Conservation (phyloP, 2,329 filamentous ascomycete genomes). For the Cladosporium oxysporum region DNA sequence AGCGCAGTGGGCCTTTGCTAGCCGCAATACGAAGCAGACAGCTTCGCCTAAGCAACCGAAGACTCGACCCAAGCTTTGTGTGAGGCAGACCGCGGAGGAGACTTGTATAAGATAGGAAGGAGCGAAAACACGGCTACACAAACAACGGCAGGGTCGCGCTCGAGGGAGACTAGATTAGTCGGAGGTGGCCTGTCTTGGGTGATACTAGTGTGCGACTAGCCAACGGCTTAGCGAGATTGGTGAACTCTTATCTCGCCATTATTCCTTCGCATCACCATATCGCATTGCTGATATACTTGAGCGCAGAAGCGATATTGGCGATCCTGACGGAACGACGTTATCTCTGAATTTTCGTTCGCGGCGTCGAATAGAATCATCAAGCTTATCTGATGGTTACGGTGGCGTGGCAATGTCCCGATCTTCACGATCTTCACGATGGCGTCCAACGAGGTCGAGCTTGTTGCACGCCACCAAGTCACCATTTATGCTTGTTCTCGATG, state of each 20-base stretch:
- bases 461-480: conserved; percentile 1
- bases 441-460: neutral
- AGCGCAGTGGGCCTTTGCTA: neutral
- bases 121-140: neutral
- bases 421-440: neutral
- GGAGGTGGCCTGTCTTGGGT: neutral
- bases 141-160: neutral
- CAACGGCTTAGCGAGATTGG: conserved; percentile 5
- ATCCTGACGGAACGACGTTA: neutral
- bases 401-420: neutral
- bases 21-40: neutral
- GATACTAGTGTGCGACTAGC: neutral
- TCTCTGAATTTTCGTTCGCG: neutral
- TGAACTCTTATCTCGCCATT: conserved; percentile 4
- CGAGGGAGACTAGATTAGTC: neutral
- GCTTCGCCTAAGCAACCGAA: conserved; percentile 13
- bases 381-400: neutral
- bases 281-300: neutral
- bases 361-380: neutral
- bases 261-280: neutral
- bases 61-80: conserved; percentile 1
- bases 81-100: neutral
- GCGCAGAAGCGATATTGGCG: neutral
- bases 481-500: neutral
- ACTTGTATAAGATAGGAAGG: conserved; percentile 9